These are phyloP conservation scores for Annulohypoxylon nitens DNA, from an alignment of 495 filamentous ascomycete genomes.

Conservation along the genomic window DNA sequence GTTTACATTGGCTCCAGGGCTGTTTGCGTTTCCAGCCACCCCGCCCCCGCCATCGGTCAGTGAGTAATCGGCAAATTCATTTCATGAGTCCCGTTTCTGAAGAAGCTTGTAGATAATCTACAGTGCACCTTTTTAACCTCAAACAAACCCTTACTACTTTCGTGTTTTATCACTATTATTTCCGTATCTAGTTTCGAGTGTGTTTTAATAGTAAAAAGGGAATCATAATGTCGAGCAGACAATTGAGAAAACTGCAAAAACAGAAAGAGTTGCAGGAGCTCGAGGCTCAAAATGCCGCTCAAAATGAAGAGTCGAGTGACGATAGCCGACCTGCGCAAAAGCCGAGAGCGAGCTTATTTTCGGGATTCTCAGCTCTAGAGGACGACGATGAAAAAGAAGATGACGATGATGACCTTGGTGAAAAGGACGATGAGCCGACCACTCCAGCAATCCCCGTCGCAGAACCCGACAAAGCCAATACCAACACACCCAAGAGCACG, in stretches of 20 bases:
- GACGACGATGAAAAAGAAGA: slow-evolving; percentile 57
- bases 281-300: slow-evolving; percentile 41
- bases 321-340: slow-evolving; percentile 57
- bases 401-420: slow-evolving; percentile 62
- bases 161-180: not conserved
- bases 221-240: slow-evolving; percentile 79
- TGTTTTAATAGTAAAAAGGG: not conserved
- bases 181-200: not conserved
- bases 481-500: slow-evolving; percentile 58
- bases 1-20: slow-evolving; percentile 1
- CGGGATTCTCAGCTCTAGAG: slow-evolving; percentile 63
- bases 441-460: slow-evolving; percentile 47
- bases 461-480: slow-evolving; percentile 61
- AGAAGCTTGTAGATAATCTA: not conserved
- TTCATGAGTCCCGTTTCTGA: not conserved
- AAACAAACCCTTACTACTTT: not conserved
- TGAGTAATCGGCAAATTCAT: slow-evolving; percentile 2
- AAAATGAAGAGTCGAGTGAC: slow-evolving; percentile 59
- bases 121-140: not conserved
- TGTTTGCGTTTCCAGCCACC: not conserved
- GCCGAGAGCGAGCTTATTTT: slow-evolving; percentile 60
- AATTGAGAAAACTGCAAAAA: slow-evolving; percentile 82
- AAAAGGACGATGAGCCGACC: slow-evolving; percentile 59
- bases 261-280: slow-evolving; percentile 68
- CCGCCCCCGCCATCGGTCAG: slow-evolving; percentile 13